Conservation (phyloP, 1,139 yeast genomes). For the Scheffersomyces cryptocercus region DNA sequence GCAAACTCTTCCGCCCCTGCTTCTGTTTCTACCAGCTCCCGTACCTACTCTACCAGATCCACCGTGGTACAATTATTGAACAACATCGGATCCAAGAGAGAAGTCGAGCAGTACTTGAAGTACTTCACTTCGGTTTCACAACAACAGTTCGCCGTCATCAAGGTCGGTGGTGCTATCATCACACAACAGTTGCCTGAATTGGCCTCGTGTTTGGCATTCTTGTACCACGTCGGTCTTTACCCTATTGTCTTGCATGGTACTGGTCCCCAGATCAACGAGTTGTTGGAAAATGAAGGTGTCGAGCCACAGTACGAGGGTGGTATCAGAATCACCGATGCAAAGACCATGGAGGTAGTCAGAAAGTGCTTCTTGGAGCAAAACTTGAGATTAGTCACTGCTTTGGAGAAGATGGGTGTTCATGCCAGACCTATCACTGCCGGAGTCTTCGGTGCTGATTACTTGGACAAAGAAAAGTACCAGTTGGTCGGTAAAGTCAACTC, state of each 20-base stretch:
- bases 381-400: conserved; percentile 89
- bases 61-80: conserved; percentile 93
- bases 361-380: conserved; percentile 94
- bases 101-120: conserved; percentile 94
- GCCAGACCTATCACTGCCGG: conserved; percentile 99
- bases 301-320: conserved; percentile 97
- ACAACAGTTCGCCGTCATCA: conserved; percentile 97
- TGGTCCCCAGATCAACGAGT: conserved; percentile 96
- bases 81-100: conserved; percentile 95
- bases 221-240: conserved; percentile 95
- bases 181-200: conserved; percentile 90
- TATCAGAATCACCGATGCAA: conserved; percentile 90
- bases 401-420: conserved; percentile 94
- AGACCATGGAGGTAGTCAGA: conserved; percentile 95
- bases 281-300: conserved; percentile 89
- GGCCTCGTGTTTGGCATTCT: conserved; percentile 92
- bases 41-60: conserved; percentile 68
- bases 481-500: conserved; percentile 87
- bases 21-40: conserved; percentile 3
- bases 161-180: conserved; percentile 98
- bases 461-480: conserved; percentile 87
- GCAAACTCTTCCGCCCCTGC: neutral
- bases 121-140: conserved; percentile 94
- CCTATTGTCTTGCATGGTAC: conserved; percentile 98
- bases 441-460: conserved; percentile 90